Percentiles rank a stretch among this genome's conserved stretches.
phyloP scores from a whole-genome alignment of 768 basidiomycete genomes.

The Albatrellus ellisii region DNA sequence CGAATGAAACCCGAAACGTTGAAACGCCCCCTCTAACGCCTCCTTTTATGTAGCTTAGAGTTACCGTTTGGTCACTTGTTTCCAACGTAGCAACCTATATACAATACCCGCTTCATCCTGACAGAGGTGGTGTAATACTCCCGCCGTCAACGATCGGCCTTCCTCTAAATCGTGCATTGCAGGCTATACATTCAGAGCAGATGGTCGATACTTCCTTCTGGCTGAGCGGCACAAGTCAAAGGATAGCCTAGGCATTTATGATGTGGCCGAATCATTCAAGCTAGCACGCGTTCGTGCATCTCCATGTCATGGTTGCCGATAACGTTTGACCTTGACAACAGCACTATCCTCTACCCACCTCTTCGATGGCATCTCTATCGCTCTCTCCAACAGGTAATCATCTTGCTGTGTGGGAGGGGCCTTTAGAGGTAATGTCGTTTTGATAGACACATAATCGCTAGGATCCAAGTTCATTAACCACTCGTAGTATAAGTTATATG shows the following conservation, averaged over 20 bases:
- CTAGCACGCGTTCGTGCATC: conserved; percentile 47
- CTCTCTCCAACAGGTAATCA: conserved; percentile 68
- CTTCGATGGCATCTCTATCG: conserved; percentile 53
- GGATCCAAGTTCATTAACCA: background rate
- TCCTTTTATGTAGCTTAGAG: conserved; percentile 44
- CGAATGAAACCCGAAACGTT: background rate
- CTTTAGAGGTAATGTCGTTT: conserved; percentile 48
- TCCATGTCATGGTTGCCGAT: background rate
- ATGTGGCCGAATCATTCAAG: conserved; percentile 53
- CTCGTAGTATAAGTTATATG: conserved; percentile 59
- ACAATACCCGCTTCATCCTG: conserved; percentile 74
- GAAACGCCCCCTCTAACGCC: too few relatives aligned
- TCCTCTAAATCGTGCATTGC: conserved; percentile 4
- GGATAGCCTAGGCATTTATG: conserved; percentile 80
- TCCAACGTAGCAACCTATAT: conserved; percentile 71
- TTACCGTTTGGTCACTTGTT: conserved; percentile 76
- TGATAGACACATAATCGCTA: background rate
- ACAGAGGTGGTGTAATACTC: conserved; percentile 40
- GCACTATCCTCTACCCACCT: conserved; percentile 79
- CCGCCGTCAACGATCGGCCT: background rate
- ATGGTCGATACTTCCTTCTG: conserved; percentile 74
- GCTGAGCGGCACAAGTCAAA: conserved; percentile 87
- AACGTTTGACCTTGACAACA: conserved; percentile 20
- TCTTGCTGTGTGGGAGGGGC: conserved; percentile 74
- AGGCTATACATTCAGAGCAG: conserved; percentile 72